These are phyloP conservation scores for Podospora pseudocomata DNA, from an alignment of 495 filamentous ascomycete species.

Conservation along the genomic window DNA sequence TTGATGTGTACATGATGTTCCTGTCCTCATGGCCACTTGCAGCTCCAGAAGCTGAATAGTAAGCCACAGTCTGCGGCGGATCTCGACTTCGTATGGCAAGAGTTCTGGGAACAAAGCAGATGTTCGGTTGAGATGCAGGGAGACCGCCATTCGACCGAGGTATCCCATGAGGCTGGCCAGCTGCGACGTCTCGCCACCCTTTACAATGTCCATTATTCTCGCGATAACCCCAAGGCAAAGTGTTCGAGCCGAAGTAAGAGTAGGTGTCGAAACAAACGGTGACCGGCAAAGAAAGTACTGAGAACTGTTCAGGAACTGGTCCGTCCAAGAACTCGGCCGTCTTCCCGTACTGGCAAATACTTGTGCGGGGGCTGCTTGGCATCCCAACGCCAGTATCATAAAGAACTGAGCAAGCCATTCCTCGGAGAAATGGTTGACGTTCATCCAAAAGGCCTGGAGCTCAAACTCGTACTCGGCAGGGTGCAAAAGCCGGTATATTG, in stretches of 20 bases:
- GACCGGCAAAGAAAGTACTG: constrained; percentile 27
- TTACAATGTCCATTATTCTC: constrained; percentile 26
- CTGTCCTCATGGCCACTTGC: constrained; percentile 36
- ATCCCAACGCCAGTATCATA: constrained; percentile 30
- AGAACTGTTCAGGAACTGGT: constrained; percentile 22
- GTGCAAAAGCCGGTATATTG: constrained; percentile 27
- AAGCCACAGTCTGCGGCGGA: constrained; percentile 42
- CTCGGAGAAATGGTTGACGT: constrained; percentile 17
- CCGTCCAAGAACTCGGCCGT: constrained; percentile 22
- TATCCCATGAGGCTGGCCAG: constrained; percentile 27
- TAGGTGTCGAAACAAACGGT: constrained; percentile 18
- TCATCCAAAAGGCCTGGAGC: constrained; percentile 25
- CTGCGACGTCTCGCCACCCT: constrained; percentile 18
- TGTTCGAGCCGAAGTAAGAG: constrained; percentile 21
- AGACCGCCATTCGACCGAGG: constrained; percentile 20
- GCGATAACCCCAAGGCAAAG: constrained; percentile 25
- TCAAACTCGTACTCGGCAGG: constrained; percentile 22
- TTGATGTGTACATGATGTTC: constrained; percentile 23
- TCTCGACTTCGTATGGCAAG: constrained; percentile 40
- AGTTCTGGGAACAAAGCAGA: constrained; percentile 40
- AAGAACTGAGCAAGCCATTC: constrained; percentile 29
- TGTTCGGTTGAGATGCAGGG: constrained; percentile 26
- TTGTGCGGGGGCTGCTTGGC: constrained; percentile 16
- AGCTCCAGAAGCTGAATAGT: constrained; percentile 40
- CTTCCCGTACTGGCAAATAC: constrained; percentile 19